Evolutionary conservation across 495 filamentous ascomycete genomes (phyloP).

Genomic region (Delitschia confertaspora): DNA sequence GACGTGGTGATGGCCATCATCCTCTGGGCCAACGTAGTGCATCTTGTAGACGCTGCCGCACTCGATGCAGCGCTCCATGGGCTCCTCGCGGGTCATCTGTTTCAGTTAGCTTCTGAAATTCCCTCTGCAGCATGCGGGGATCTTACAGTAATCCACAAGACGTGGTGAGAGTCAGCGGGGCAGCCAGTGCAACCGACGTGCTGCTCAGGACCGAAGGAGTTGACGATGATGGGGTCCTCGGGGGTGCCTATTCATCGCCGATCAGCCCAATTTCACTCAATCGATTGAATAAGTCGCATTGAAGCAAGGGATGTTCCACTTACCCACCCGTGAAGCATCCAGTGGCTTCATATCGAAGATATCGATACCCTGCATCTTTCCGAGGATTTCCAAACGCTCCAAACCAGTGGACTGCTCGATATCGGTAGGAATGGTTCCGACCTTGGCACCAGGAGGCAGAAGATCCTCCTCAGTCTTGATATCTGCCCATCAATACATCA

Average conservation of each 20-base stretch:
- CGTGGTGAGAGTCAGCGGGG: constrained; percentile 83
- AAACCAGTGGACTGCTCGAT: constrained; percentile 91
- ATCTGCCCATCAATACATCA: constrained; percentile 45
- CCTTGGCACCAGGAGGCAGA: constrained; percentile 64
- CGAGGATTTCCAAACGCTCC: constrained; percentile 95
- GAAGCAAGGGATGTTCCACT: constrained; percentile 18
- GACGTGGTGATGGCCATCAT: constrained; percentile 44
- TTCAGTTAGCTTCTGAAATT: not conserved
- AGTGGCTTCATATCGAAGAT: constrained; percentile 97
- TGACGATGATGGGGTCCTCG: constrained; percentile 80
- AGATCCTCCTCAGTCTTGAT: constrained; percentile 76
- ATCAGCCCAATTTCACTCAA: not conserved
- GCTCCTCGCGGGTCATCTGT: constrained; percentile 80
- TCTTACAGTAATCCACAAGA: constrained; percentile 82
- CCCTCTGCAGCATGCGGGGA: not conserved
- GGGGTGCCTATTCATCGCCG: constrained; percentile 58
- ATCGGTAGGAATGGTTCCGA: constrained; percentile 85
- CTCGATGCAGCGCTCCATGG: constrained; percentile 86
- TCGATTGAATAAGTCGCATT: not conserved
- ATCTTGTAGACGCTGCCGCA: constrained; percentile 94
- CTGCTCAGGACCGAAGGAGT: constrained; percentile 87
- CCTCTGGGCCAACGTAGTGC: constrained; percentile 76
- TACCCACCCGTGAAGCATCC: constrained; percentile 79
- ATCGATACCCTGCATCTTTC: constrained; percentile 98
- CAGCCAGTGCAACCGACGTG: constrained; percentile 92